A percentile compares a stretch with the other conserved stretches of the same genome.
Evolutionary conservation across 176 grass and related monocot species (phyloP).

Genomic region (Musa acuminata): DNA sequence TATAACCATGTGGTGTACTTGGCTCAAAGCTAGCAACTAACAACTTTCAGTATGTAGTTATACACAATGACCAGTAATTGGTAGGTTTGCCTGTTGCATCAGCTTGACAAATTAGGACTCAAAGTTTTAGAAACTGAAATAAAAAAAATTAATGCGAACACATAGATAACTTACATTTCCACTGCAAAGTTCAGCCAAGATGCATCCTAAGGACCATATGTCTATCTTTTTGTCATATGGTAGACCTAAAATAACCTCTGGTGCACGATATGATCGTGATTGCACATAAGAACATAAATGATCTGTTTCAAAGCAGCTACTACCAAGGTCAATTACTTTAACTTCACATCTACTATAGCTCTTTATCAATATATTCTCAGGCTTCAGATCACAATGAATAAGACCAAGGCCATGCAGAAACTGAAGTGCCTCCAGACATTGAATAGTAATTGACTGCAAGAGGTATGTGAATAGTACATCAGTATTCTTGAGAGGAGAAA

Average conservation of each 20-base stretch:
- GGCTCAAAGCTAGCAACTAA: too few species aligned
- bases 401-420: slow-evolving; percentile 92
- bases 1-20: too few species aligned
- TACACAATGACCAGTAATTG: too few species aligned
- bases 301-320: slow-evolving; percentile 97
- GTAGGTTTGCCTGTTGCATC: too few species aligned
- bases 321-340: slow-evolving; percentile 98
- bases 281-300: slow-evolving; percentile 95
- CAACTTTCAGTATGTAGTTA: too few species aligned
- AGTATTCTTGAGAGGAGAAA: slow-evolving; percentile 15
- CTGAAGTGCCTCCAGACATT: slow-evolving; percentile 91
- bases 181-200: slow-evolving; percentile 94
- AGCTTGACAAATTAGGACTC: background rate
- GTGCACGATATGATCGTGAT: slow-evolving; percentile 90
- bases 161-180: slow-evolving; percentile 68
- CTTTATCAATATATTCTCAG: slow-evolving; percentile 98
- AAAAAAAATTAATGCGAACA: background rate
- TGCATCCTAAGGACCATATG: slow-evolving; percentile 98
- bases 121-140: background rate
- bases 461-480: slow-evolving; percentile 11
- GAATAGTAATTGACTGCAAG: slow-evolving; percentile 93
- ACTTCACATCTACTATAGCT: slow-evolving; percentile 98
- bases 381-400: slow-evolving; percentile 98
- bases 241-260: slow-evolving; percentile 89
- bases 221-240: slow-evolving; percentile 99